These are phyloP conservation scores for Cupressus sempervirens DNA, from an alignment of 75 land plant species.

Conservation along the genomic window DNA sequence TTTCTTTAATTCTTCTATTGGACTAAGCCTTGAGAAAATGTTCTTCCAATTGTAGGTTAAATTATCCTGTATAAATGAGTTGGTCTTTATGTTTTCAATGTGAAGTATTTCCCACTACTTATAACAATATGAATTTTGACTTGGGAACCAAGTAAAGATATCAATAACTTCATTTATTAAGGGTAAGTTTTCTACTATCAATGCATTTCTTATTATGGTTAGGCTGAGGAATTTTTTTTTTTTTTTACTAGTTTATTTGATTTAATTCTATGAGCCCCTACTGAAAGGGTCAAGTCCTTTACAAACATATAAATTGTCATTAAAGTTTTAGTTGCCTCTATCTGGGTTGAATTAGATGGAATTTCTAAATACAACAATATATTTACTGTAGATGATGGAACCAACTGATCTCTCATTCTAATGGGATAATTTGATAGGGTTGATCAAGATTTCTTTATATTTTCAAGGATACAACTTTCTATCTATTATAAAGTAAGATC, in stretches of 20 bases:
- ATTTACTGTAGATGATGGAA: constrained; percentile 74
- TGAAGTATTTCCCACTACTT: constrained; percentile 82
- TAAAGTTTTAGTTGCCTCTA: constrained; percentile 95
- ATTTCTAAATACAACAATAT: constrained; percentile 52
- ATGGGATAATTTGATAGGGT: constrained; percentile 72
- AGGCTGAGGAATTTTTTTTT: constrained; percentile 57
- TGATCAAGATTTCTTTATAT: constrained; percentile 68
- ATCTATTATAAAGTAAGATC: constrained; percentile 72
- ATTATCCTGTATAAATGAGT: constrained; percentile 45
- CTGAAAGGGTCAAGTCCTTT: constrained; percentile 83
- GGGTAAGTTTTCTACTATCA: constrained; percentile 47
- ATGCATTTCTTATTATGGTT: constrained; percentile 43
- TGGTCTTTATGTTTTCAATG: constrained; percentile 69
- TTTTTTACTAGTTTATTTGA: constrained; percentile 69
- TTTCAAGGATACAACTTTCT: constrained; percentile 51
- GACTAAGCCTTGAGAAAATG: constrained; percentile 25
- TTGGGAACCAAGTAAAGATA: constrained; percentile 74
- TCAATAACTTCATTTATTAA: constrained; percentile 58
- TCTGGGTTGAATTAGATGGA: constrained; percentile 65
- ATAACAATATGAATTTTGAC: constrained; percentile 72
- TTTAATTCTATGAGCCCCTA: constrained; percentile 73
- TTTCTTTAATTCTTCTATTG: constrained; percentile 39
- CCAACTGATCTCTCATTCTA: constrained; percentile 83
- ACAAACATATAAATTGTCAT: constrained; percentile 70
- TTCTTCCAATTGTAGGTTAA: constrained; percentile 63